phyloP scores from a whole-genome alignment of 164 flowering plant species.

The Stephania cephalantha region DNA sequence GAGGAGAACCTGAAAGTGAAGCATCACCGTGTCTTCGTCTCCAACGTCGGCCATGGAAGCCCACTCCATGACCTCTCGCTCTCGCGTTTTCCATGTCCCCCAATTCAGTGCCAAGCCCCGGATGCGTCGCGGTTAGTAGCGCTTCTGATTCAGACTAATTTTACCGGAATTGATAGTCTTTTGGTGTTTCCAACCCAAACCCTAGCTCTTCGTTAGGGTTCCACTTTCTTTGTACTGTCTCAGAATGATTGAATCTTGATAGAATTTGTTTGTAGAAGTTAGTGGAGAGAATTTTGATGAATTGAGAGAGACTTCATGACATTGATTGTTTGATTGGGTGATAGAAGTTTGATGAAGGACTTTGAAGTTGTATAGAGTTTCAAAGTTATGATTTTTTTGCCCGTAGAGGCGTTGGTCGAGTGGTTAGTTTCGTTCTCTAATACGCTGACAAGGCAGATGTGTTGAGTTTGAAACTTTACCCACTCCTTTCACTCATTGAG shows the following conservation, averaged over 20 bases:
- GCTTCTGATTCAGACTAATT: neutral
- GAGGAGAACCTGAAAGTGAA: neutral
- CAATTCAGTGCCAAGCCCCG: constrained; percentile 7
- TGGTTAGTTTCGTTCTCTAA: too few relatives aligned
- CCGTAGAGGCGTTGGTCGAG: too few relatives aligned
- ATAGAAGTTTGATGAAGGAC: too few relatives aligned
- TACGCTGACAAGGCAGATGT: too few relatives aligned
- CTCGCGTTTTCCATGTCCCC: constrained; percentile 14
- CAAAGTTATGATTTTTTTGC: too few relatives aligned
- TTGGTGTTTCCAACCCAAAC: neutral
- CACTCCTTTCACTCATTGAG: too few relatives aligned
- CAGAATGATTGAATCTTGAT: neutral
- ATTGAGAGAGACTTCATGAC: too few relatives aligned
- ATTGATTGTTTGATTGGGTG: too few relatives aligned
- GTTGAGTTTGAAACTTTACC: too few relatives aligned
- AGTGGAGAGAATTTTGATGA: too few relatives aligned
- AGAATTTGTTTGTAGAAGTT: too few relatives aligned
- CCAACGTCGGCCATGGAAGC: constrained; percentile 38
- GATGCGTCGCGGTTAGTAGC: constrained; percentile 17
- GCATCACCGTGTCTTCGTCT: neutral
- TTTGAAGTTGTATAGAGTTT: too few relatives aligned
- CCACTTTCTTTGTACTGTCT: neutral
- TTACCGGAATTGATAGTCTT: neutral
- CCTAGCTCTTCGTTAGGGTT: neutral
- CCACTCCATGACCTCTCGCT: constrained; percentile 22